Base-by-base conservation (phyloP, 192 early-diverging fungal species). In the Coemansia umbellata region DNA sequence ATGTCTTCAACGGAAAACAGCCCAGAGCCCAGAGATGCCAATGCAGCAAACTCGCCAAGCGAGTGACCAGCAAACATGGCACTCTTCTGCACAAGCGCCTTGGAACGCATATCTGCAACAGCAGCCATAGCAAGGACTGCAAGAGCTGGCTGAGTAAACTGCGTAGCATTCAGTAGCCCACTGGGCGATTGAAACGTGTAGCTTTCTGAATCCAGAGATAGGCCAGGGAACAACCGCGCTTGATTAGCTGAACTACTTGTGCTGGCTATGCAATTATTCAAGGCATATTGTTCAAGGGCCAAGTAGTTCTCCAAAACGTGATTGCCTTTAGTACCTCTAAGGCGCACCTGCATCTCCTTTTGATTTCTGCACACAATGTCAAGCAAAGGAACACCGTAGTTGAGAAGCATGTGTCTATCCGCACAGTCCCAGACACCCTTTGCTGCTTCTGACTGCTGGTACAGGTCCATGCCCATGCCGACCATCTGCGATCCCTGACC, bases 381-480 rank as follows among this genome's bases (percentile, higher is more conserved):
- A 24, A 95, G 59, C 62, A 97, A 84, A 33, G 92, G 89, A 53
- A 97, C 79, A 13, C 86, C 92, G 66, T 91, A 95, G 50, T 81
- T 89, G 42, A 70, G 65, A 53, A 85, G 63, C 79, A 93, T 90
- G 71, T 95, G 88, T 5, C 51, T 31, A 57, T 94, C 93, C 44
- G 92, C 94, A 37, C 86, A 82, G 64, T 97, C 88, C 94, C 94
- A 97, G 54, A 95, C 80, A 15, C 79, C 80, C 47, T 82, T 81
- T 15, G 93, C 92, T 41, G 89, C 83, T 31, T 84, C 59, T 0
- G 91, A 94, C 39, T 82, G 78, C 17, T 75, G 80, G 62, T 97
- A 97, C 13, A 95, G 80, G 26, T 85, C 84, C 94, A 97, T 95
- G 50, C 94, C 94, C 94, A 97, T 97, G 44, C 90, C 90, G 17